phyloP scores from a whole-genome alignment of 2,329 filamentous ascomycete genomes.

The Trichophyton mentagrophytes region DNA sequence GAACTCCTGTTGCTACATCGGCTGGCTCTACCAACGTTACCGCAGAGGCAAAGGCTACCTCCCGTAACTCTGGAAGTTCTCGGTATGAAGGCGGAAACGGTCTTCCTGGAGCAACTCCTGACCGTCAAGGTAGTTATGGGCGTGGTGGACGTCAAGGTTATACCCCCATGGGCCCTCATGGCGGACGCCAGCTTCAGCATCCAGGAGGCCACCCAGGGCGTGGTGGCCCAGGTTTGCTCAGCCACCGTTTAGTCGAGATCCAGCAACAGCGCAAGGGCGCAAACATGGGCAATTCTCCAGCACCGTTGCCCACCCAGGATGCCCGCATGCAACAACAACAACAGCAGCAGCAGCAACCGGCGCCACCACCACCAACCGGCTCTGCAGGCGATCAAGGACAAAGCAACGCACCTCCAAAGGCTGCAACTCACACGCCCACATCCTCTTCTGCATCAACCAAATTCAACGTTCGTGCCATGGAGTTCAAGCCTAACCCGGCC shows the following conservation, averaged over 20 bases:
- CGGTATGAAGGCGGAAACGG: conserved; percentile 30
- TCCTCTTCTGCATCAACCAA: conserved; percentile 42
- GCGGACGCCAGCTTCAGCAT: conserved; percentile 29
- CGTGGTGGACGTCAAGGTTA: conserved; percentile 37
- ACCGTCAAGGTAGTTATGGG: conserved; percentile 35
- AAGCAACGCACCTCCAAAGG: conserved; percentile 36
- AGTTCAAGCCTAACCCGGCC: conserved; percentile 76
- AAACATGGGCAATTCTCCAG: conserved; percentile 33
- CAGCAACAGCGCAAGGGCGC: conserved; percentile 40
- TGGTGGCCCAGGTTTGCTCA: conserved; percentile 33
- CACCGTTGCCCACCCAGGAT: conserved; percentile 49
- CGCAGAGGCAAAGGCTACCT: conserved; percentile 38
- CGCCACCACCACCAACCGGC: conserved; percentile 44
- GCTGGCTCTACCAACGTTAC: conserved; percentile 19
- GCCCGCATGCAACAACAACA: conserved; percentile 38
- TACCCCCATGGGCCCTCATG: conserved; percentile 36
- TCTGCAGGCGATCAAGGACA: conserved; percentile 42
- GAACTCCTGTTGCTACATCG: conserved; percentile 16
- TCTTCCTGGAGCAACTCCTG: conserved; percentile 22
- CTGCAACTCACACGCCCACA: conserved; percentile 38
- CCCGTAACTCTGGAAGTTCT: conserved; percentile 37
- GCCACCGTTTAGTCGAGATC: conserved; percentile 40
- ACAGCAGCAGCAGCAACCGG: too few species aligned
- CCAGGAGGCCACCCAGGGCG: conserved; percentile 33
- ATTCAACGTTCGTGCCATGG: conserved; percentile 52